These are phyloP conservation scores for Phalaenopsis equestris DNA, from an alignment of 106 monocot species.

Conservation along the genomic window DNA sequence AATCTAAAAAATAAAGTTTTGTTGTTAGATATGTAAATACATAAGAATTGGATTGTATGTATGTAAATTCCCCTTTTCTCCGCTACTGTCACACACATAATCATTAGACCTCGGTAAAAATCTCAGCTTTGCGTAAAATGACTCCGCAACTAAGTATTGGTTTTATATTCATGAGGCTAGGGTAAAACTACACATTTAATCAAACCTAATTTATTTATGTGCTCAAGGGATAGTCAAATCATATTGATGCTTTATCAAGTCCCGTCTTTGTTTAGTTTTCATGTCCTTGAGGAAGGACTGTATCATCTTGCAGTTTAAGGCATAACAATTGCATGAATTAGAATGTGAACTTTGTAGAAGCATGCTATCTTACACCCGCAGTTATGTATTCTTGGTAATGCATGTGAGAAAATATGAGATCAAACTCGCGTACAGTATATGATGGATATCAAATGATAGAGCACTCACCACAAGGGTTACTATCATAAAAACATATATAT, in stretches of 20 bases:
- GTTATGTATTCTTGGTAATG: background rate
- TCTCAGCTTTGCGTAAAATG: background rate
- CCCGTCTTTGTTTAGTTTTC: background rate
- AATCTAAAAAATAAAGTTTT: too few relatives aligned
- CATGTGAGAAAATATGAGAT: background rate
- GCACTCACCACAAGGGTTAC: too few relatives aligned
- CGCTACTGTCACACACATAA: background rate
- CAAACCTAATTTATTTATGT: background rate
- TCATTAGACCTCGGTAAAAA: background rate
- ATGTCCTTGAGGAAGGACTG: background rate
- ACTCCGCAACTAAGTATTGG: background rate
- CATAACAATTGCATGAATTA: background rate
- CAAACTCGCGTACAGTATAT: background rate
- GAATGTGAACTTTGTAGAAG: background rate
- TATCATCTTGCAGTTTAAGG: background rate
- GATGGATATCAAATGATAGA: too few relatives aligned
- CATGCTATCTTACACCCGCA: background rate
- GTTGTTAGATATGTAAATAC: too few relatives aligned
- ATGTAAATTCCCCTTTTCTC: background rate
- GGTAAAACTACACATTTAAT: background rate
- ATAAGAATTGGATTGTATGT: too few relatives aligned
- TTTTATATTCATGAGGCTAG: background rate
- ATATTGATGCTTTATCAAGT: background rate
- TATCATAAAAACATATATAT: background rate
- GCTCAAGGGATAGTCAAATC: background rate